Evolutionary conservation across 2,329 filamentous ascomycete species (phyloP), one percentile per base, ranked within the genome.

Genomic region (Epichloe gansuensis): DNA sequence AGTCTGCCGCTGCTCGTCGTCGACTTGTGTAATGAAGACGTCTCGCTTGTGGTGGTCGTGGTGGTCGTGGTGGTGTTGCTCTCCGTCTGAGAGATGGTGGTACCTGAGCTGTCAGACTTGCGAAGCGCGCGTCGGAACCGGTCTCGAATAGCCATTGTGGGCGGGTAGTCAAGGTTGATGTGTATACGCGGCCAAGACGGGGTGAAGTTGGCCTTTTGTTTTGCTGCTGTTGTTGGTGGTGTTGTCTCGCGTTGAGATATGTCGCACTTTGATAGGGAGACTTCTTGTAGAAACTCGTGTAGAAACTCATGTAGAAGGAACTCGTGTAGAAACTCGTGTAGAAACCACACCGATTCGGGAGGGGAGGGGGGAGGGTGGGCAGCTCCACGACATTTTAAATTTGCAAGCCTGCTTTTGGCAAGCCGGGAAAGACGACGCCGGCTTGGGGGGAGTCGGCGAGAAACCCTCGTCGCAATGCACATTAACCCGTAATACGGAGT

Each of bases 61-160:
- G 61, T 60, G 46, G 63, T 58, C 41, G 59, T 62, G 36, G 64
- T 61, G 36, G 61, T 58, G 56, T 59, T 63, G 51, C 60, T 63
- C 12, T 64, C 62, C 35, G 63, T 57, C 35, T 68, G 66, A 12
- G 66, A 65, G 40, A 64, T 60, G 54, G 58, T 57, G 54, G 58
- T 57, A 52, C 62, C 63, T 44, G 60, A 59, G 21, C 51, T 51
- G 49, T 63, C 59, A 34, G 69, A 69, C 57, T 63, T 64, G 64
- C 67, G 69, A 58, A 69, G 56, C 39, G 60, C 68, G 58, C 69
- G 68, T 55, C 69, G 69, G 54, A 72, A 65, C 38, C 67, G 66
- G 44, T 72, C 69, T 53, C 69, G 66, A 50, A 72, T 71, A 41
- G 70, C 63, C 70, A 72, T 72, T 57, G 53, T 59, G 58, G 42